Conservation (phyloP, 2,329 filamentous ascomycete genomes). For the Arthrobotrys conoides region DNA sequence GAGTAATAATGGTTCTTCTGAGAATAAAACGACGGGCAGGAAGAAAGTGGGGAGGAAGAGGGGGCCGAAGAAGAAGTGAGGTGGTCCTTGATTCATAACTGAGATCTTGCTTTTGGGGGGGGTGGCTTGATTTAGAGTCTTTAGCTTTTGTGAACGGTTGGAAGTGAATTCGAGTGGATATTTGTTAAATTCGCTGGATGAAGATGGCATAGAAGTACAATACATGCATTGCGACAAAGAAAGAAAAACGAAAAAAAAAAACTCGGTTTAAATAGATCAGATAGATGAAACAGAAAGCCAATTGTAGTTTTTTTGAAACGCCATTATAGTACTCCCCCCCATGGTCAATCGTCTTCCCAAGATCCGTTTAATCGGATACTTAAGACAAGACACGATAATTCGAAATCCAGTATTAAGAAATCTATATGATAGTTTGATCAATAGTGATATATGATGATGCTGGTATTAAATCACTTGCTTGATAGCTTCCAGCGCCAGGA, state of each 20-base stretch:
- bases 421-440: background rate
- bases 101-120: too few relatives aligned
- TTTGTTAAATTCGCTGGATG: slow-evolving; percentile 22
- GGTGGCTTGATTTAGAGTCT: too few relatives aligned
- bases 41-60: background rate
- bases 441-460: background rate
- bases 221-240: slow-evolving; percentile 16
- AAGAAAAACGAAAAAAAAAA: background rate
- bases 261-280: slow-evolving; percentile 11
- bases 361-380: too few relatives aligned
- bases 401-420: slow-evolving; percentile 12
- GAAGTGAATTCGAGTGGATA: too few relatives aligned
- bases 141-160: too few relatives aligned
- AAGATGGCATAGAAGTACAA: slow-evolving; percentile 8
- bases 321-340: slow-evolving; percentile 23
- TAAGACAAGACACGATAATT: background rate
- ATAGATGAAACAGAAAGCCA: background rate
- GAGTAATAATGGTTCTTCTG: too few relatives aligned
- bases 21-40: background rate
- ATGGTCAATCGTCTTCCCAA: too few relatives aligned
- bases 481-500: slow-evolving; percentile 52
- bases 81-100: too few relatives aligned
- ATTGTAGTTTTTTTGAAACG: slow-evolving; percentile 39
- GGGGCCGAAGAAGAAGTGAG: slow-evolving; percentile 15
- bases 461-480: slow-evolving; percentile 5